Base-by-base conservation (phyloP, 148 eudicot genomes). In the Dysphania ambrosioides region DNA sequence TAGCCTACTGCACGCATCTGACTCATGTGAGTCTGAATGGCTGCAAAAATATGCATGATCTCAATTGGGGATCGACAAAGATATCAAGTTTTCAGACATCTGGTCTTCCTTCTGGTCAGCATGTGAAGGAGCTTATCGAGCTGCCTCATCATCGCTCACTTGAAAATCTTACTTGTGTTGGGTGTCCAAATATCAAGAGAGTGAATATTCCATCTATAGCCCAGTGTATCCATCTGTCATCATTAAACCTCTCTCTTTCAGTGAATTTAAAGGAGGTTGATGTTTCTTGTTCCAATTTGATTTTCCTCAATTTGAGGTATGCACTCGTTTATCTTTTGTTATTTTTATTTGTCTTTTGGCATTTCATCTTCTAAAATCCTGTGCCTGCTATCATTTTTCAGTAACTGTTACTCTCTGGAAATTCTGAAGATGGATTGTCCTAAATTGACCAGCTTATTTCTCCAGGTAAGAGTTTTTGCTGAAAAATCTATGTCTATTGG, bases 1-100 rank as follows among this genome's bases (percentile, higher is more conserved):
- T 94, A 79, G 90, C 89, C 71, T 78, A 81, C 65, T 94, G 98
- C 71, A 88, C 85, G 12, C 91, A 87, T 76, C 84, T 94, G 55
- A 94, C 96, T 41, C 98, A 90, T 79, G 85, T 94, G 76, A 94
- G 96, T 79, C 79, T 94, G 82, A 94, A 94, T 81, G 98, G 98
- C 24, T 94, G 93, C 82, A 87, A 78, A 27, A 88, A 94, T 81
- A 88, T 94, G 97, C 98, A 94, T 71, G 97, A 94, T 70, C 88
- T 94, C 30, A 60, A 90, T 73, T 91, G 98, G 98, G 89, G 92
- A 35, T 82, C 72, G 71, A 77, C 80, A 47, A 79, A 71, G 71
- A 72, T 78, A 6, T 74, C 80, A 74, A 56, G 56, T 53, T 73
- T 66, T 74, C 81, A 82, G 64, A 68, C 83, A 38, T 57, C 71